Evolutionary conservation across 208 protist species (phyloP), one percentile per base, ranked within the genome.

Genomic region (Leishmania tropica): DNA sequence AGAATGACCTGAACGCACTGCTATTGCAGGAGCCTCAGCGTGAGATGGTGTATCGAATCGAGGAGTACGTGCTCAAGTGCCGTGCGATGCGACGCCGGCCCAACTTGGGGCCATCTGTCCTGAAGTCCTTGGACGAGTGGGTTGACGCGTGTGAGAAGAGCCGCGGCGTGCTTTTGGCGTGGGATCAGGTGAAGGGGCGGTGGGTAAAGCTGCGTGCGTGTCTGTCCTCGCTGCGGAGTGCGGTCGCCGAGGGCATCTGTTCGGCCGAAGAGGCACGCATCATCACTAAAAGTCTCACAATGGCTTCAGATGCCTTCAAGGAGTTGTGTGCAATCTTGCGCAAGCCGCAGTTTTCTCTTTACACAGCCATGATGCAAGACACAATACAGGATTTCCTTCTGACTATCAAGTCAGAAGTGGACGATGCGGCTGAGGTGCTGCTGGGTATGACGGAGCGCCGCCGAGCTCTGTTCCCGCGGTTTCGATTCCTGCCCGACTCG

Each of bases 381-480:
- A 97, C 95, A 28, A 85, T 99, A 24, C 86, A 94, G 54, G 96
- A 99, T 28, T 88, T 94, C 35, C 92, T 99, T 37, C 83, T 91
- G 54, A 82, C 90, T 6, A 95, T 92, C 13, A 94, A 98, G 78
- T 85, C 93, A n/a, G 85, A 94, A 40, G 87, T 99, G 40, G 95
- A 98, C 21, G 88, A 97, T n/a, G 93, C 99, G 40, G 85, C 90
- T 64, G 94, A 96, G 75, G 83, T 97, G 53, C 83, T 99, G 35
- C 89, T 90, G 40, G 84, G 96, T 58, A 96, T 97, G 78, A 79
- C 99, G 62, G 97, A 99, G 79, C 87, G 92, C 51, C 99, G 98
- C 80, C 90, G 98, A 35, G 81, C 85, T 40, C 78, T 83, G 28
- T 99, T 99, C 86, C 93, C 98, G 19, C 90, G 98, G 70, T 99